Evolutionary conservation across 108 stramenopile genomes (phyloP).

Genomic region (Skeletonema marinoi): DNA sequence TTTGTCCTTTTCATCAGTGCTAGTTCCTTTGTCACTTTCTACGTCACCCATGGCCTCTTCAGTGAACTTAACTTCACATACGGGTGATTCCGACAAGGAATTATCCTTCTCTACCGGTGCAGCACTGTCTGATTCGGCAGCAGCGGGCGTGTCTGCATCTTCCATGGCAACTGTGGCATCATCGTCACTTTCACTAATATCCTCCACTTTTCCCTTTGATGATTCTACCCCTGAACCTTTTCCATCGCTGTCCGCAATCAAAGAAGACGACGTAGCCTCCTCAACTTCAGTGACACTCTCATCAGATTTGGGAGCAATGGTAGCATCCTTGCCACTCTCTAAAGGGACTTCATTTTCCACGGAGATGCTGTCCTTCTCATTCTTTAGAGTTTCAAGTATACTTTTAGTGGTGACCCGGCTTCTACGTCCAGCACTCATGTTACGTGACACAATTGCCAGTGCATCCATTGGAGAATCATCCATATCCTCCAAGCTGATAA

Average conservation of each 20-base stretch:
- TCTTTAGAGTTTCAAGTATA: neutral
- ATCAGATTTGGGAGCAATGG: neutral
- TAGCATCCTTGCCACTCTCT: neutral
- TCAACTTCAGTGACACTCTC: neutral
- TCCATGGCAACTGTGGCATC: slow-evolving; percentile 1
- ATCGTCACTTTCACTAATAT: neutral
- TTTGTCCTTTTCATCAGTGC: neutral
- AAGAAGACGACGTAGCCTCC: neutral
- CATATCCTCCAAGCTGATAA: neutral
- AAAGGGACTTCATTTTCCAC: neutral
- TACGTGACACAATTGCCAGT: slow-evolving; percentile 10
- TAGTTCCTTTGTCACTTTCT: neutral
- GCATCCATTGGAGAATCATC: slow-evolving; percentile 30
- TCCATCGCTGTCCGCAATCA: neutral
- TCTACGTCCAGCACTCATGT: slow-evolving; percentile 1
- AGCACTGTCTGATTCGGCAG: neutral
- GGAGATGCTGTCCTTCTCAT: neutral
- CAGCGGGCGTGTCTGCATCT: neutral
- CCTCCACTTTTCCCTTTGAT: neutral
- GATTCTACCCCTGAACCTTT: neutral
- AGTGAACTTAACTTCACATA: neutral
- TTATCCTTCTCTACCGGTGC: neutral
- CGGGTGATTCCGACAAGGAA: neutral
- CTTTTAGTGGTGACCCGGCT: neutral
- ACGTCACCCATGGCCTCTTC: neutral